phyloP scores from a whole-genome alignment of 2,329 filamentous ascomycete genomes.

The Claviceps monticola region DNA sequence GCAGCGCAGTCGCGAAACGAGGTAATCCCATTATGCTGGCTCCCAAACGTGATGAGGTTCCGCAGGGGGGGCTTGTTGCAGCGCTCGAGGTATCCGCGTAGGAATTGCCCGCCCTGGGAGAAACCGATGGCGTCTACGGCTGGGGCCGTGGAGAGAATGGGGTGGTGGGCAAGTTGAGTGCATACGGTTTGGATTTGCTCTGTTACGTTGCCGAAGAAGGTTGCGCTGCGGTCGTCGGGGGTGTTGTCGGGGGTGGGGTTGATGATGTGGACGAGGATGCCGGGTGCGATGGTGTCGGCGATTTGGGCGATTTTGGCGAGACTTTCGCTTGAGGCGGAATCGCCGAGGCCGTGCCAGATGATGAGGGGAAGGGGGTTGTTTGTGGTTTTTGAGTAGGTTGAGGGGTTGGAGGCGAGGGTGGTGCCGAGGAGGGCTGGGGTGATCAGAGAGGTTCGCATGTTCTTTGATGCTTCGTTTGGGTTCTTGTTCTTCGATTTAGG shows the following conservation, averaged over 20 bases:
- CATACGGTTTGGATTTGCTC: constrained; percentile 67
- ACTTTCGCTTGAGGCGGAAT: constrained; percentile 66
- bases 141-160: constrained; percentile 67
- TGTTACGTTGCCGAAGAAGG: constrained; percentile 84
- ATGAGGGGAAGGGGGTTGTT: constrained; percentile 73
- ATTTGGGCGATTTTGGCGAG: constrained; percentile 62
- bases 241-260: constrained; percentile 23
- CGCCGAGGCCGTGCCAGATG: constrained; percentile 80
- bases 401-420: constrained; percentile 19
- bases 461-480: background rate
- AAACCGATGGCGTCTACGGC: constrained; percentile 88
- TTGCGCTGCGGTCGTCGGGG: constrained; percentile 60
- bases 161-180: constrained; percentile 57
- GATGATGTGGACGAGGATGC: constrained; percentile 31
- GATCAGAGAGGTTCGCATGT: constrained; percentile 12
- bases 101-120: constrained; percentile 89
- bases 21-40: constrained; percentile 83
- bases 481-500: background rate
- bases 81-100: constrained; percentile 79
- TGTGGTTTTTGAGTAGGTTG: constrained; percentile 22
- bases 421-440: constrained; percentile 1
- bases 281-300: constrained; percentile 65
- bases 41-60: constrained; percentile 76
- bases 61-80: constrained; percentile 66
- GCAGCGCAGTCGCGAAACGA: constrained; percentile 62